Conservation (phyloP, 2,329 filamentous ascomycete genomes). For the Thielaviopsis populi region DNA sequence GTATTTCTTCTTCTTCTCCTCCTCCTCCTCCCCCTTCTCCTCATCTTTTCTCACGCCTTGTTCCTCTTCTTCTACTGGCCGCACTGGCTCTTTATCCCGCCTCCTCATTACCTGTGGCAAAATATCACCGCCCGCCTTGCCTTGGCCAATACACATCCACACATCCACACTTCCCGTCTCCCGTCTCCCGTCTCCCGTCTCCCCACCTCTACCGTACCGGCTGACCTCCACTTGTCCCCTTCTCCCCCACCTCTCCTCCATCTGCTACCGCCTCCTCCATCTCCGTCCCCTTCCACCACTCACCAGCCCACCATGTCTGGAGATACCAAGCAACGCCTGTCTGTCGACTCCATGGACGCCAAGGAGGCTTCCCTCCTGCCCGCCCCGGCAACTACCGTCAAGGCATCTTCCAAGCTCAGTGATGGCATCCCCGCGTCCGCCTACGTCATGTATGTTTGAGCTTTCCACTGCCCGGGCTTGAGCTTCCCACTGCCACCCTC, state of each 20-base stretch:
- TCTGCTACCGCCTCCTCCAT: slow-evolving; percentile 3
- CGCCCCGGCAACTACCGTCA: slow-evolving; percentile 61
- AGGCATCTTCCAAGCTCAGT: slow-evolving; percentile 58
- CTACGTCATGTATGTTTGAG: slow-evolving; percentile 53
- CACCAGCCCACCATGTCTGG: slow-evolving; percentile 26
- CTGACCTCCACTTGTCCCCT: not conserved
- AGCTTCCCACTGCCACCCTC: not conserved
- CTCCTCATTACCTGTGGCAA: not conserved
- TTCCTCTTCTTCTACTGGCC: not conserved
- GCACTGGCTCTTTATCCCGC: not conserved
- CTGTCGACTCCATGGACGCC: slow-evolving; percentile 55
- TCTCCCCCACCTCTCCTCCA: not conserved
- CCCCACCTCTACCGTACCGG: not conserved
- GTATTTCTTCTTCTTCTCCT: not conserved
- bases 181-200: not conserved
- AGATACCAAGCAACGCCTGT: slow-evolving; percentile 72
- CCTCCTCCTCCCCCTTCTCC: not conserved
- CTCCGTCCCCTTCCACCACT: slow-evolving; percentile 16
- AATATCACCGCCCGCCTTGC: no score
- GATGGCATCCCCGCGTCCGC: slow-evolving; percentile 60
- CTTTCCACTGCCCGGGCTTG: slow-evolving; percentile 22
- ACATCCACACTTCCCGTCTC: not conserved
- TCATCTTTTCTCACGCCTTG: not conserved
- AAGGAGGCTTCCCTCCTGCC: slow-evolving; percentile 26
- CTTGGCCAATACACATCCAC: no score